These are phyloP conservation scores for Deinandra increscens DNA, from an alignment of 129 eudicot genomes.

Conservation along the genomic window DNA sequence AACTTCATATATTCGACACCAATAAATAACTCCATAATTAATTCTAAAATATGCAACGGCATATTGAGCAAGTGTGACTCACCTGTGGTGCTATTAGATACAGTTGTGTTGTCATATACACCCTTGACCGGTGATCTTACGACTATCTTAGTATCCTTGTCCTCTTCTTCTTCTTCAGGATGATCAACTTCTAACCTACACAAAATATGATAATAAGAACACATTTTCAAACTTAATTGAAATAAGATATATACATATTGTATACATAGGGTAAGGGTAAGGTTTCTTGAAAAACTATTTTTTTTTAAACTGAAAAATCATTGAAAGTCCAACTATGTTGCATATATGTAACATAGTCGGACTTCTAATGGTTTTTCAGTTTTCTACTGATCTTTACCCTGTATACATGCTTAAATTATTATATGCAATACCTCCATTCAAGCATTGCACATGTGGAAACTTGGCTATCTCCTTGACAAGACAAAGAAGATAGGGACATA, in stretches of 20 bases:
- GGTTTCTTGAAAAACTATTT: too few species aligned
- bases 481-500: constrained; percentile 7
- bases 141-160: background rate
- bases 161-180: background rate
- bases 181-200: background rate
- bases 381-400: too few species aligned
- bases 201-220: background rate
- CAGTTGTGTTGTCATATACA: background rate
- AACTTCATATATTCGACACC: background rate
- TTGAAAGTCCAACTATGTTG: too few species aligned
- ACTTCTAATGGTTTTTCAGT: too few species aligned
- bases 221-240: background rate
- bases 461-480: background rate
- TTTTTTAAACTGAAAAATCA: too few species aligned
- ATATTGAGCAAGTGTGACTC: background rate
- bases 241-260: too few species aligned
- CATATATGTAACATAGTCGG: too few species aligned
- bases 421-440: constrained; percentile 8
- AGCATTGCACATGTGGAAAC: constrained; percentile 2
- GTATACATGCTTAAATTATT: background rate
- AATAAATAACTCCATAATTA: background rate
- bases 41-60: background rate
- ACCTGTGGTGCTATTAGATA: background rate
- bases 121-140: background rate
- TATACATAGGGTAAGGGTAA: too few species aligned